Evolutionary conservation across 345 rosid genomes (phyloP).

Genomic region (Bruguiera gymnorhiza): DNA sequence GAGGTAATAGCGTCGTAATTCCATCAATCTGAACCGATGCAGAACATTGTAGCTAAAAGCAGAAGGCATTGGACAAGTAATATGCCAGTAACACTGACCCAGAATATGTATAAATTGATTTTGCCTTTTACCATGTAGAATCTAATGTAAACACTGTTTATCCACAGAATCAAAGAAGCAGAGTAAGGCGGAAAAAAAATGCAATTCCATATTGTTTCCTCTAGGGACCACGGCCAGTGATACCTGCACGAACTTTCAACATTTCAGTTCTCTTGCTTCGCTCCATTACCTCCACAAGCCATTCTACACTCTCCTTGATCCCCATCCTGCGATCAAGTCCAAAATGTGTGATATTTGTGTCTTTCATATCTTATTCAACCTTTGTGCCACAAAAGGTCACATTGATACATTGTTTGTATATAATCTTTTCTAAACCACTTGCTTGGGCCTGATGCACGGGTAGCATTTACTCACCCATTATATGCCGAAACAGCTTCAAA

Average conservation of each 20-base stretch:
- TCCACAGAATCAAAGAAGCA: slow-evolving; percentile 44
- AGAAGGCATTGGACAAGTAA: not conserved
- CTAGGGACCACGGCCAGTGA: slow-evolving; percentile 36
- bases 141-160: slow-evolving; percentile 34
- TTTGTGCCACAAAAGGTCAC: not conserved
- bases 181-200: not conserved
- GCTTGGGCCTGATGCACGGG: too few relatives aligned
- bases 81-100: not conserved
- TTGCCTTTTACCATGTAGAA: slow-evolving; percentile 14
- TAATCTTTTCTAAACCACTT: too few relatives aligned
- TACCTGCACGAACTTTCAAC: slow-evolving; percentile 70
- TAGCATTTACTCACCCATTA: slow-evolving; percentile 63
- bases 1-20: too few relatives aligned
- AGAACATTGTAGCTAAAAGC: not conserved
- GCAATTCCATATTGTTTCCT: slow-evolving; percentile 3
- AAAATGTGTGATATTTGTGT: not conserved
- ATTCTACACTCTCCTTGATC: slow-evolving; percentile 78
- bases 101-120: not conserved
- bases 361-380: not conserved
- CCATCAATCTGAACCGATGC: too few relatives aligned
- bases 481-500: slow-evolving; percentile 87
- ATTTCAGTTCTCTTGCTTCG: slow-evolving; percentile 93
- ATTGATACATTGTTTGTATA: too few relatives aligned
- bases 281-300: slow-evolving; percentile 92
- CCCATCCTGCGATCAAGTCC: slow-evolving; percentile 56